phyloP scores from a whole-genome alignment of 139 green algal genomes.

The Bryopsis sp. region DNA sequence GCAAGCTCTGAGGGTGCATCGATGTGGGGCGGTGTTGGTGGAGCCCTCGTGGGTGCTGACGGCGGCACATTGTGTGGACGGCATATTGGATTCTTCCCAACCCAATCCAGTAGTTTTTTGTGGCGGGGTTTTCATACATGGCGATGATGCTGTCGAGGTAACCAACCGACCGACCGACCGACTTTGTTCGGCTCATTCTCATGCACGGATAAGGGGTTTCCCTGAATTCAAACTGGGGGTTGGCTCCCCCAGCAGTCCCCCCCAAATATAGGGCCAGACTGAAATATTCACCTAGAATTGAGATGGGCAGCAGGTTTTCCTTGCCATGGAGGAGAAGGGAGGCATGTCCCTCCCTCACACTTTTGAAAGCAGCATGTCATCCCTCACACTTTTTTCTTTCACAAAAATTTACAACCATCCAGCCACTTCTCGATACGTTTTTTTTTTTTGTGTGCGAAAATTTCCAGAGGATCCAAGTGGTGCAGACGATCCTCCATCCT shows the following conservation, averaged over 20 bases:
- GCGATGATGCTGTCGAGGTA: background rate
- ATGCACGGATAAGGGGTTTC: background rate
- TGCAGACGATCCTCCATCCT: slow-evolving; percentile 8
- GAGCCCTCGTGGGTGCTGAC: background rate
- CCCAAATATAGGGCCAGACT: background rate
- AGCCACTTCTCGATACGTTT: no score
- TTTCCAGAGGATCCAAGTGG: no score
- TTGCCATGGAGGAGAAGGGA: background rate
- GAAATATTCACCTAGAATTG: background rate
- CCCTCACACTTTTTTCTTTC: no score
- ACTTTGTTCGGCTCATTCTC: background rate
- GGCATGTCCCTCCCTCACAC: no score
- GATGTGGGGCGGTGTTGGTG: background rate
- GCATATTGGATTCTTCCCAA: background rate
- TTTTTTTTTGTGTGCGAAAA: no score
- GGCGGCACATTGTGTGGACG: slow-evolving; percentile 5
- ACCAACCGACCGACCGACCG: no score
- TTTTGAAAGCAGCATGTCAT: no score
- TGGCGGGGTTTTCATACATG: background rate
- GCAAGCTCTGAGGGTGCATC: background rate
- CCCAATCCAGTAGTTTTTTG: background rate
- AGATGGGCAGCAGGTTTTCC: background rate
- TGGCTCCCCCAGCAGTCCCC: background rate
- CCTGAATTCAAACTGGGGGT: no score
- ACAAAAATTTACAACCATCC: no score